Conservation (phyloP, 2,329 filamentous ascomycete genomes). For the Cadophora sp. region DNA sequence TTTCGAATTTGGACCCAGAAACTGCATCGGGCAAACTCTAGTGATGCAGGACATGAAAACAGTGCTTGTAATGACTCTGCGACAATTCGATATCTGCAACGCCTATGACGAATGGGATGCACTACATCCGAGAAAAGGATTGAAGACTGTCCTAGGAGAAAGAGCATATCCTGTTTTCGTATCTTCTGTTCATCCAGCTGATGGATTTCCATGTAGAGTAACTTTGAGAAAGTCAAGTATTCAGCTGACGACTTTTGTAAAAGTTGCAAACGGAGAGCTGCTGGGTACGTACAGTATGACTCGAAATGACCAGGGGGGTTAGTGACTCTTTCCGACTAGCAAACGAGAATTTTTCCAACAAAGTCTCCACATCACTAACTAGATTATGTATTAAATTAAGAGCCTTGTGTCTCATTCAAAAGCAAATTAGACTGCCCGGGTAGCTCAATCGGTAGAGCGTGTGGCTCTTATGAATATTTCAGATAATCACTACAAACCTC, state of each 20-base stretch:
- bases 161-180: constrained; percentile 34
- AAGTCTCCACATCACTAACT: background rate
- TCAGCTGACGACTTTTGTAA: background rate
- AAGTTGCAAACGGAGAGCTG: background rate
- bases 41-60: constrained; percentile 57
- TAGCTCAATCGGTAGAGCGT: constrained; percentile 46
- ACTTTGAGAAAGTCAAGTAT: background rate
- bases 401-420: background rate
- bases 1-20: constrained; percentile 61
- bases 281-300: background rate
- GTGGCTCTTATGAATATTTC: constrained; percentile 38
- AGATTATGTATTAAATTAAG: background rate
- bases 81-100: constrained; percentile 41
- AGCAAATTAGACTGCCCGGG: constrained; percentile 30
- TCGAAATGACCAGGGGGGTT: background rate
- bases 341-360: background rate
- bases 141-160: constrained; percentile 31
- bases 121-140: constrained; percentile 25
- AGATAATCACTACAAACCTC: constrained; percentile 8
- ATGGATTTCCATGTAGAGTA: constrained; percentile 48
- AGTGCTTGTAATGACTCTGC: constrained; percentile 54
- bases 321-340: background rate
- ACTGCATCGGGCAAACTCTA: constrained; percentile 62
- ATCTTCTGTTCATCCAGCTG: constrained; percentile 34
- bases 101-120: constrained; percentile 36